Evolutionary conservation across 2,329 filamentous ascomycete species (phyloP), one percentile per base, ranked within the genome.

Genomic region (Colletotrichum phormii): DNA sequence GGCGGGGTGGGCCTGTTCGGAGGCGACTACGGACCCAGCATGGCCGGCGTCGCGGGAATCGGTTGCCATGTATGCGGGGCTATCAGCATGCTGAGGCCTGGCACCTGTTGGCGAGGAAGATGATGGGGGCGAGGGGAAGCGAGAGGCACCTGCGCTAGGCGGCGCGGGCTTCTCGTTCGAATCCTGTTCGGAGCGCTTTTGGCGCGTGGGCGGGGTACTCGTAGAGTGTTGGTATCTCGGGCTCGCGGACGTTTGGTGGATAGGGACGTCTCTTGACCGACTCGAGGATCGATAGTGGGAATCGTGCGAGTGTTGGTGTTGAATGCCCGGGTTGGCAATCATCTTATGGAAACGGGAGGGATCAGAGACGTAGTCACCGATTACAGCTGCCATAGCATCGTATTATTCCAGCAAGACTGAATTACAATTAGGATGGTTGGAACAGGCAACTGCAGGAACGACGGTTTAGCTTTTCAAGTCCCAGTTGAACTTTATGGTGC

Each of bases 351-450:
- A 92, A 84, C 91, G 89, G 78, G 90, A 88, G 77, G 91, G 87
- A 84, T 94, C 91, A 82, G 93, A 89, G 84, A 91, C 90, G 85
- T 91, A 91, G 86, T 96, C 94, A 82, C 89, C 89, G 77, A 91
- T 88, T 83, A 91, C 82, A 83, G 89, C 86, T 80, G 89, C 90
- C 90, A 92, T 92, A 84, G 82, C 87, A 85, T 85, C 79, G 78
- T 80, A 46, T 73, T 75, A 75, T 76, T 63, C 74, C 73, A 73
- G 67, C 35, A 49, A 15, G 22, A 68, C 62, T 57, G 64, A 67
- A 72, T 75, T 74, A 70, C 37, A 65, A 77, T 73, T 76, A 76
- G 22, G 57, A 53, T 37, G 31, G 15, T 64, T 24, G 67, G 71
- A 60, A 63, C 58, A 66, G 71, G 63, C 73, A 67, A 49, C 71